These are phyloP conservation scores for Plasmodium gonderi DNA, from an alignment of 169 alveolate species.

Conservation along the genomic window DNA sequence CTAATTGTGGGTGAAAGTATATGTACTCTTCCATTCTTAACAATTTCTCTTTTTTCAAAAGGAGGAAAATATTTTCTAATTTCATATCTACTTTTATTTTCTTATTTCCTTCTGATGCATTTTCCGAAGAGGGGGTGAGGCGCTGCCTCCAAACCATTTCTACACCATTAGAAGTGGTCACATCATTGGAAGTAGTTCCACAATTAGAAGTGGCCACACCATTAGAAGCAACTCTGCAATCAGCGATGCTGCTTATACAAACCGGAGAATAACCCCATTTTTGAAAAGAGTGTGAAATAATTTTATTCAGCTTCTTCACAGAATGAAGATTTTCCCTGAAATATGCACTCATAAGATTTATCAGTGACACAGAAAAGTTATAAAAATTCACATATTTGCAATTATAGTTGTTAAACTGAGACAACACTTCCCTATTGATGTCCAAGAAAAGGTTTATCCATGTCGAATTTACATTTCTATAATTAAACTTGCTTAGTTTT, in stretches of 20 bases:
- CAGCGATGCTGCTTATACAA: too few relatives aligned
- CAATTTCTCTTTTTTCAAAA: not conserved
- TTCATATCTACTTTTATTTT: not conserved
- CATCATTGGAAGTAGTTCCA: too few relatives aligned
- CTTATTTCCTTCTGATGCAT: not conserved
- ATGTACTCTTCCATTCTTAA: constrained; percentile 16
- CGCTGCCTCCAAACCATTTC: too few relatives aligned
- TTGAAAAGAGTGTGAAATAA: too few relatives aligned
- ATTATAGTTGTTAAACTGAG: constrained; percentile 16
- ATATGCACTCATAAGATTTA: constrained; percentile 27
- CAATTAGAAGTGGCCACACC: too few relatives aligned
- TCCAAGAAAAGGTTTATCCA: constrained; percentile 16
- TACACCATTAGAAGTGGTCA: too few relatives aligned
- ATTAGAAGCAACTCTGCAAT: too few relatives aligned
- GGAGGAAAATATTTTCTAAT: not conserved
- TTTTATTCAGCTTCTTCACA: not conserved
- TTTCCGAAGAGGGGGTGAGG: too few relatives aligned
- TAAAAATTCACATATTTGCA: constrained; percentile 2
- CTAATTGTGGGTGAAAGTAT: constrained; percentile 11
- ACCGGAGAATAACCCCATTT: too few relatives aligned
- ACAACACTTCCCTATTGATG: not conserved
- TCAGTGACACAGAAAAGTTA: constrained; percentile 13
- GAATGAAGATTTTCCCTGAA: constrained; percentile 18
- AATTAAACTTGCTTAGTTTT: not conserved
- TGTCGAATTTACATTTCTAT: not conserved